A percentile compares a stretch with the other conserved stretches of the same genome.
Evolutionary conservation across 1,139 yeast species (phyloP).

Genomic region (Ogataea hybrid): DNA sequence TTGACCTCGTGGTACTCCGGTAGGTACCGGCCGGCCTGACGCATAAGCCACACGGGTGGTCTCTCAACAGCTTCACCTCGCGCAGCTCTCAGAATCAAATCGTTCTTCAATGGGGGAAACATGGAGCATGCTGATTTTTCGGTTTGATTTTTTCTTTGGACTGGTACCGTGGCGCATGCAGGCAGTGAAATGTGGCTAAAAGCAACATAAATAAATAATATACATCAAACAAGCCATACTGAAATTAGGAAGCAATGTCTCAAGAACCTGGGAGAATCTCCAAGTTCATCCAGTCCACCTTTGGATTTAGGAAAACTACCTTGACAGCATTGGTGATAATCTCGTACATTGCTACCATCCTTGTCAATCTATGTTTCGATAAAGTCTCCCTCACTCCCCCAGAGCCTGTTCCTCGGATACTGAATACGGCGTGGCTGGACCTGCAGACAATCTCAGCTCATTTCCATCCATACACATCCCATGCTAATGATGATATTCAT

Average conservation of each 20-base stretch:
- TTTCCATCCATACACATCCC: constrained; percentile 78
- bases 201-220: constrained; percentile 2
- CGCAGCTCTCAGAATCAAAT: constrained; percentile 88
- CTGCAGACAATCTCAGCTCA: constrained; percentile 62
- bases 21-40: constrained; percentile 86
- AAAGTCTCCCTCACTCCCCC: constrained; percentile 44
- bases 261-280: constrained; percentile 32
- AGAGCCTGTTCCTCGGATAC: constrained; percentile 35
- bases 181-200: constrained; percentile 11
- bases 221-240: not conserved
- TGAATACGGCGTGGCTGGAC: constrained; percentile 62
- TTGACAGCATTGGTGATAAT: constrained; percentile 48
- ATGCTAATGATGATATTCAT: constrained; percentile 73
- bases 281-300: constrained; percentile 37
- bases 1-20: constrained; percentile 93
- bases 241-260: constrained; percentile 6
- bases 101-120: constrained; percentile 62
- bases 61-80: constrained; percentile 83
- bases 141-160: not conserved
- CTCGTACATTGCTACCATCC: constrained; percentile 38
- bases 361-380: constrained; percentile 33
- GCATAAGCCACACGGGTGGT: constrained; percentile 98
- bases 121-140: not conserved
- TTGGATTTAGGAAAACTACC: constrained; percentile 62
- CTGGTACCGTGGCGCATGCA: not conserved